These are phyloP conservation scores for Pythium scleroteichum DNA, from an alignment of 352 stramenopile species.

Conservation along the genomic window DNA sequence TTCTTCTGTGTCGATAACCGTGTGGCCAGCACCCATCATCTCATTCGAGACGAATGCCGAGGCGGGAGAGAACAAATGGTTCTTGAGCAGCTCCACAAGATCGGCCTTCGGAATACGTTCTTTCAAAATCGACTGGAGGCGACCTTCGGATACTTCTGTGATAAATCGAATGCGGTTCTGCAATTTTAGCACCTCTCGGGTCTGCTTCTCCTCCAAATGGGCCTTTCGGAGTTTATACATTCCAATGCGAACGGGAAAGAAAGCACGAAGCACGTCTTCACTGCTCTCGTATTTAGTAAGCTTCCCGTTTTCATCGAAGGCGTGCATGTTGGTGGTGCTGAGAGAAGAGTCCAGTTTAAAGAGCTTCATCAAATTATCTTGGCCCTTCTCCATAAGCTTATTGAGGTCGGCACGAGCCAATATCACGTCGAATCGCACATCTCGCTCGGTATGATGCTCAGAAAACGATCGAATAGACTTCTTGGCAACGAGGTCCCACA, in stretches of 20 bases:
- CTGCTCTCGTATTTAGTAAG: conserved; percentile 93
- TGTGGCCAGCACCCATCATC: conserved; percentile 5
- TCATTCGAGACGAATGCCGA: conserved; percentile 50
- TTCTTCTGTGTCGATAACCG: conserved; percentile 12
- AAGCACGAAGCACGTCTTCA: conserved; percentile 92
- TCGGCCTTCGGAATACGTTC: conserved; percentile 66
- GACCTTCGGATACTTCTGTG: conserved; percentile 92
- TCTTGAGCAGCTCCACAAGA: conserved; percentile 52
- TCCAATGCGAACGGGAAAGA: conserved; percentile 92
- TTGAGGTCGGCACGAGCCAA: conserved; percentile 82
- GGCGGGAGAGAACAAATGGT: conserved; percentile 48
- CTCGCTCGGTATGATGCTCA: conserved; percentile 96
- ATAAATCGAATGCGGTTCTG: conserved; percentile 98
- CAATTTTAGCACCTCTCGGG: conserved; percentile 87
- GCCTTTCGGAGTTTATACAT: conserved; percentile 87
- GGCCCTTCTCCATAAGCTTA: conserved; percentile 53
- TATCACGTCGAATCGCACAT: conserved; percentile 81
- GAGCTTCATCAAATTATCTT: conserved; percentile 67
- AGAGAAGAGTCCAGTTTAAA: conserved; percentile 95
- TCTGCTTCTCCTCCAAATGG: conserved; percentile 79
- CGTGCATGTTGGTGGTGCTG: conserved; percentile 98
- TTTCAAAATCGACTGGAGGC: conserved; percentile 90
- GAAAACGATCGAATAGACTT: conserved; percentile 90
- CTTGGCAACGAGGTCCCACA: conserved; percentile 92
- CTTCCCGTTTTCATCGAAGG: conserved; percentile 92